Evolutionary conservation across 2,329 filamentous ascomycete genomes (phyloP), one percentile per base, ranked within the genome.

Genomic region (Pseudogymnoascus pannorum): DNA sequence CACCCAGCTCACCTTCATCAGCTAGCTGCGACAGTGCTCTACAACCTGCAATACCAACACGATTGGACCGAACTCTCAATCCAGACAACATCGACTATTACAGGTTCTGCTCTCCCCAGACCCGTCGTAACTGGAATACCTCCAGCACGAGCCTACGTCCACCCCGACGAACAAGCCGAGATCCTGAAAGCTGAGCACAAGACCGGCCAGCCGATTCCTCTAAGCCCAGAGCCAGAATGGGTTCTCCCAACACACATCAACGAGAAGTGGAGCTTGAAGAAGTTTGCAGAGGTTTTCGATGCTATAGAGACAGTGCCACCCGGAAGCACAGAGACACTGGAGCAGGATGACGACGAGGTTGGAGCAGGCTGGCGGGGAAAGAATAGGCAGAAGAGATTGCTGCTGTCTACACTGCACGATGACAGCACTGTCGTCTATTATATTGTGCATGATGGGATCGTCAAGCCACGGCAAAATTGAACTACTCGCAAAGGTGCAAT

Each of bases 341-440:
- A 62, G 7, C 67, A 68, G 29, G 68, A 64, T 4, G 66, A 67
- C 26, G 67, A 64, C 16, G 58, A 65, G 11, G 69, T 73, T 57
- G 76, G 75, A 65, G 72, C 72, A 62, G 72, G 75, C 42, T 81
- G 77, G 77, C 76, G 72, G 61, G 74, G 72, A 40, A 72, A 72
- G 44, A 79, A 74, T 63, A 77, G 82, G 16, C 77, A 77, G 57
- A 93, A 92, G 77, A 79, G 89, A 64, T 72, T 92, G 9, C 71
- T 93, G n/a, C 77, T 94, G 59, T 89, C 87, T 14, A 88, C 87
- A 2, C 77, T 91, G 57, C 87, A 91, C 70, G 85, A 88, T 68
- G 90, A 94, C 74, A 92, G 89, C 66, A 93, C 90, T 0, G 81
- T 94, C 16, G 87, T 91, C 40, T 94, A 93, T 75, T 94, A 94